phyloP scores from a whole-genome alignment of 192 early-diverging fungal genomes.

The Podochytrium sp. region DNA sequence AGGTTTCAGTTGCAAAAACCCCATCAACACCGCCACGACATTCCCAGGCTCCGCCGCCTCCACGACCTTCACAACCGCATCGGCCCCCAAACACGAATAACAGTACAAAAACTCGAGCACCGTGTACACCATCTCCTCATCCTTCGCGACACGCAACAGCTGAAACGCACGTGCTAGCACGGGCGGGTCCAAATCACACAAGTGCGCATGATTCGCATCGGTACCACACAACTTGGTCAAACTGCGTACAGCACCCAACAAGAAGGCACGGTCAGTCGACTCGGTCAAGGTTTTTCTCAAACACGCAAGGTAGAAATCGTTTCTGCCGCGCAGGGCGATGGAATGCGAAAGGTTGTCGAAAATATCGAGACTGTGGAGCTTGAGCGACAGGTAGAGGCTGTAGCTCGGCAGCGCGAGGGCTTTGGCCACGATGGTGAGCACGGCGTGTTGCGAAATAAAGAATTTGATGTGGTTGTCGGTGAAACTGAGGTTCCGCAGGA shows the following conservation, averaged over 20 bases:
- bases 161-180: constrained; percentile 64
- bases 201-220: constrained; percentile 66
- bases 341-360: constrained; percentile 70
- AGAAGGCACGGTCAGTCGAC: constrained; percentile 59
- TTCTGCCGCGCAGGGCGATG: constrained; percentile 57
- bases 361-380: constrained; percentile 69
- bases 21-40: constrained; percentile 38
- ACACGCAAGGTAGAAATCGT: constrained; percentile 68
- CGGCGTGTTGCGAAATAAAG: constrained; percentile 48
- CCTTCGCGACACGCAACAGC: constrained; percentile 67
- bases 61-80: constrained; percentile 6
- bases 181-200: constrained; percentile 57
- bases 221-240: constrained; percentile 65
- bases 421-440: constrained; percentile 64
- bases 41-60: neutral
- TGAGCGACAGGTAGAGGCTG: constrained; percentile 60
- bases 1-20: constrained; percentile 41
- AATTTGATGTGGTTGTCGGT: constrained; percentile 60
- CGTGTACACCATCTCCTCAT: constrained; percentile 60
- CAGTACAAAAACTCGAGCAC: constrained; percentile 74
- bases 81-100: constrained; percentile 47
- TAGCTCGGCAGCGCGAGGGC: constrained; percentile 59
- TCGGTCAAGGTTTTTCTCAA: constrained; percentile 64
- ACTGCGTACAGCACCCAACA: constrained; percentile 62
- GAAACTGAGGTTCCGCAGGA: constrained; percentile 79